phyloP scores from a whole-genome alignment of 139 green algal species.

The Chlorella vulgaris region DNA sequence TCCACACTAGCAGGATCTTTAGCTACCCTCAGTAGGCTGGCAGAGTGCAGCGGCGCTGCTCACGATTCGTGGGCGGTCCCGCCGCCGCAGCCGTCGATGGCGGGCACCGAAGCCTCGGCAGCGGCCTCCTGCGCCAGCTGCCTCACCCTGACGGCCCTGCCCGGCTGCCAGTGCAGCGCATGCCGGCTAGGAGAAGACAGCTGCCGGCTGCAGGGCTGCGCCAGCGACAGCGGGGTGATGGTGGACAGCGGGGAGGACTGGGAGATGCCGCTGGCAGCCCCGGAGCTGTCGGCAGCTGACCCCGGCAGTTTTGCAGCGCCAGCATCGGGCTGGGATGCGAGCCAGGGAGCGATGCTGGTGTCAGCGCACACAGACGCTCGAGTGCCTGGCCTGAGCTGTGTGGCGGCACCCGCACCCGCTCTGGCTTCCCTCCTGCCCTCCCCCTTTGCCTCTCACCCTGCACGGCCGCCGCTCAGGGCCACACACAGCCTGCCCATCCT shows the following conservation, averaged over 20 bases:
- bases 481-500: neutral
- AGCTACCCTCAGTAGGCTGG: too few relatives aligned
- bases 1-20: neutral
- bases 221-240: neutral
- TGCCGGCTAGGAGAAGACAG: neutral
- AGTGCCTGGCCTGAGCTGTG: too few relatives aligned
- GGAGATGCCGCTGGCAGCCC: neutral
- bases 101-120: neutral
- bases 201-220: neutral
- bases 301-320: neutral
- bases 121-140: neutral
- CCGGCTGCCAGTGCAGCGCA: neutral
- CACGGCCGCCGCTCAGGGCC: too few relatives aligned
- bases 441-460: neutral
- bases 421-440: too few relatives aligned
- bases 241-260: neutral
- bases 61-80: too few relatives aligned
- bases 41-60: neutral
- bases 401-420: too few relatives aligned
- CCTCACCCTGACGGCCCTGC: neutral
- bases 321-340: too few relatives aligned
- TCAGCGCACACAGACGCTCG: too few relatives aligned
- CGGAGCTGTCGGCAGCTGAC: neutral
- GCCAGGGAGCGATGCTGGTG: too few relatives aligned
- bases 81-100: neutral